Percentiles rank a stretch among this genome's conserved stretches.
Evolutionary conservation across 2,329 filamentous ascomycete species (phyloP).

Genomic region (Ceratocystiopsis minuta): DNA sequence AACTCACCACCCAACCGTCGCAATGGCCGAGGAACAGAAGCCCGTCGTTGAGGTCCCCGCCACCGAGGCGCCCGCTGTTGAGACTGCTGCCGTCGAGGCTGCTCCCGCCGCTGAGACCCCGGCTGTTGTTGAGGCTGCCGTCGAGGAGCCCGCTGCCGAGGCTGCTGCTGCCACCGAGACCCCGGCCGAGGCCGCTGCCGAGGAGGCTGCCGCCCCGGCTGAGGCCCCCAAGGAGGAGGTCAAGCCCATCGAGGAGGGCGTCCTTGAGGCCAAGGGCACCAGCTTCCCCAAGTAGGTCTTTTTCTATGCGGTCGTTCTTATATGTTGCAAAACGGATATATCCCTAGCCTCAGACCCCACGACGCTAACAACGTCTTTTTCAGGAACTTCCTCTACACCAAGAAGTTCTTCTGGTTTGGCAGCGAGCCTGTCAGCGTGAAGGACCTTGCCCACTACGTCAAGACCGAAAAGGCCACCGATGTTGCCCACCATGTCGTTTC

Average conservation of each 20-base stretch:
- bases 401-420: conserved; percentile 85
- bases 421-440: conserved; percentile 56
- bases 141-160: conserved; percentile 18
- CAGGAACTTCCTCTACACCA: conserved; percentile 76
- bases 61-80: conserved; percentile 13
- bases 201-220: conserved; percentile 19
- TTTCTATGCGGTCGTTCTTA: background rate
- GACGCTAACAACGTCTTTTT: conserved; percentile 3
- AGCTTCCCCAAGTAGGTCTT: conserved; percentile 64
- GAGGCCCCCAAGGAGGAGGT: conserved; percentile 26
- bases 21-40: conserved; percentile 61
- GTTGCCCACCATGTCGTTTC: conserved; percentile 63
- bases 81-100: conserved; percentile 18
- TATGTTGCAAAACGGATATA: background rate
- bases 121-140: conserved; percentile 10
- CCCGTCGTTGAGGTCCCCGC: conserved; percentile 39
- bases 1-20: conserved; percentile 19
- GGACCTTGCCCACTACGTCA: conserved; percentile 59
- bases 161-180: conserved; percentile 19
- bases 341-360: background rate
- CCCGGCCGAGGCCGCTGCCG: conserved; percentile 20
- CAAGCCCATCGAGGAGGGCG: conserved; percentile 53
- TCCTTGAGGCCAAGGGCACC: conserved; percentile 79
- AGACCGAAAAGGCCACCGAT: conserved; percentile 67
- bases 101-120: conserved; percentile 6